Evolutionary conservation across 2,329 filamentous ascomycete genomes (phyloP).

Genomic region (Exophiala spinifera): DNA sequence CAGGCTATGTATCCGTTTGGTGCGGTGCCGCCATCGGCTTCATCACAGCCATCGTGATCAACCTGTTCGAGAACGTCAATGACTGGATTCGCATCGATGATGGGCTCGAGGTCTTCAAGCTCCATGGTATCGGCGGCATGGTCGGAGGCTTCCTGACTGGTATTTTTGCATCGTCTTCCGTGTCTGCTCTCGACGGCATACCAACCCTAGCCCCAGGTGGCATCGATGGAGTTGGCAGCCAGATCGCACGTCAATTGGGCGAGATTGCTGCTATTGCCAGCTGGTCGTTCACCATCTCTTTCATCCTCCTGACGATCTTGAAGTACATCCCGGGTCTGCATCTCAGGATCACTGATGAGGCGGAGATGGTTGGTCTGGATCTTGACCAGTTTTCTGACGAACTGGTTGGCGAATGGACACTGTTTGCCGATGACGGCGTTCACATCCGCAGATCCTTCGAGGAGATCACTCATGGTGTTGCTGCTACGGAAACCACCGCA

Average conservation of each 20-base stretch:
- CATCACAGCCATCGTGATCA: conserved; percentile 52
- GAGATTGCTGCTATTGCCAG: conserved; percentile 54
- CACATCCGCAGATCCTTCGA: conserved; percentile 11
- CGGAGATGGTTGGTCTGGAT: conserved; percentile 55
- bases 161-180: conserved; percentile 50
- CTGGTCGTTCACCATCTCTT: conserved; percentile 54
- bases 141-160: conserved; percentile 57
- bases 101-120: conserved; percentile 55
- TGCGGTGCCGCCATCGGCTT: conserved; percentile 56
- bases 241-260: conserved; percentile 55
- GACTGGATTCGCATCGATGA: conserved; percentile 56
- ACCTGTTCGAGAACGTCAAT: conserved; percentile 50
- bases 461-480: conserved; percentile 17
- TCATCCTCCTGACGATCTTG: conserved; percentile 50
- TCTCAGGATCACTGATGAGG: conserved; percentile 54
- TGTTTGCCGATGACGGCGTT: conserved; percentile 16
- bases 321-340: conserved; percentile 51
- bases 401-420: conserved; percentile 53
- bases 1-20: conserved; percentile 77
- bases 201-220: conserved; percentile 45
- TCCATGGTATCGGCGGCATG: conserved; percentile 48
- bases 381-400: conserved; percentile 56
- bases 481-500: conserved; percentile 2
- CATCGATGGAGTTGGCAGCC: conserved; percentile 55
- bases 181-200: conserved; percentile 50